phyloP scores from a whole-genome alignment of 192 early-diverging fungal genomes.

The Entomortierella chlamydospora region DNA sequence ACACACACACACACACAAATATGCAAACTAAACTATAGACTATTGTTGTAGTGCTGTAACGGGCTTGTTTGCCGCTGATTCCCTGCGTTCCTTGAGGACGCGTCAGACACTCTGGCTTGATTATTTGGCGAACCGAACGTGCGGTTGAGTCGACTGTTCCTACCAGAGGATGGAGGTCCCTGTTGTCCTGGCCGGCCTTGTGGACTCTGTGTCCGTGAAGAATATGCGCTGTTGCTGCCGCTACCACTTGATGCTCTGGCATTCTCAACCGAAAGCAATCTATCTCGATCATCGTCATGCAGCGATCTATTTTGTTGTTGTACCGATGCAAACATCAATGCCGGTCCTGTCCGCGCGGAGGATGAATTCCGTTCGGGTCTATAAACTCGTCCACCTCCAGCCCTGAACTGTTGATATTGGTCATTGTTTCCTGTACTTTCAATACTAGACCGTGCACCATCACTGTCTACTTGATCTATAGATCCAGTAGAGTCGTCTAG shows the following conservation, averaged over 20 bases:
- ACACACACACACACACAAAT: neutral
- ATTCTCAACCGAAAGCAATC: conserved; percentile 18
- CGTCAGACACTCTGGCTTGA: no score
- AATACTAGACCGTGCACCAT: conserved; percentile 41
- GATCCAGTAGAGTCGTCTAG: conserved; percentile 5
- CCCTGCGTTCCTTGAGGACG: neutral
- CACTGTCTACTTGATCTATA: conserved; percentile 12
- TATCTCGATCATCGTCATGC: conserved; percentile 20
- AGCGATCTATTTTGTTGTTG: conserved; percentile 24
- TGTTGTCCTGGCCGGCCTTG: conserved; percentile 9
- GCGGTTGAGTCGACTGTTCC: conserved; percentile 33
- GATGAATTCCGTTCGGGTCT: conserved; percentile 10
- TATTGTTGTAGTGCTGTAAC: no score
- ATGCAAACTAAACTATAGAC: no score
- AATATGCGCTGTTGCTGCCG: conserved; percentile 3
- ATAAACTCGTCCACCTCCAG: neutral
- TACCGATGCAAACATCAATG: conserved; percentile 51
- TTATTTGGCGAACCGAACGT: conserved; percentile 23
- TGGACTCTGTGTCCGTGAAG: conserved; percentile 30
- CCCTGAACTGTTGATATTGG: neutral
- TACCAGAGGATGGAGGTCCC: neutral
- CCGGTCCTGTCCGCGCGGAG: conserved; percentile 30
- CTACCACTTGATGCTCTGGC: conserved; percentile 4
- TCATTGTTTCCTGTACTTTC: conserved; percentile 29
- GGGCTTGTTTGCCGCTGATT: neutral